Evolutionary conservation across 1,284 basidiomycete species (phyloP), one percentile per base, ranked within the genome.

Genomic region (Pseudozyma hubeiensis): DNA sequence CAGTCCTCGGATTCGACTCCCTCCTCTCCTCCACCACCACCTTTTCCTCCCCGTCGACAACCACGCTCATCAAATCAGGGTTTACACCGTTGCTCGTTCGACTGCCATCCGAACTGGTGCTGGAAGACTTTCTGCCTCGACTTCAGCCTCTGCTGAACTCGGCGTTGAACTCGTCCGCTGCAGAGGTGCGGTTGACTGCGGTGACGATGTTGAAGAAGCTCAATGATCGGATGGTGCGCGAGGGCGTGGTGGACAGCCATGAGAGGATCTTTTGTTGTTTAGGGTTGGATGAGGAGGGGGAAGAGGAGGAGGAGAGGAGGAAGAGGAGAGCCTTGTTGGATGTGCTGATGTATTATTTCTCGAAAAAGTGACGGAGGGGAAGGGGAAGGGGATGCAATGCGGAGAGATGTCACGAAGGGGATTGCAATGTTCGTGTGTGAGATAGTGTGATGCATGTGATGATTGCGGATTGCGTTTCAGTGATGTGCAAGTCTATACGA

Each of bases 81-180:
- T 64, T 66, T 3, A 60, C 59, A 0, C 58, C 62, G 5, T 56
- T 81, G 11, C 53, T 78, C 0, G 10, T 52, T 5, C 57, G 76
- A 0, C 40, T 81, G 2, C 80, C 80, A 0, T n/a, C 54, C 8
- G 71, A 79, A 39, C 35, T 81, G 34, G 41, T 73, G 8, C 51
- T 81, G 4, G 77, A 79, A 37, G 80, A 81, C 44, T 67, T 77
- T 34, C 49, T 81, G 4, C 68, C 76, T 6, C 35, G 64, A 0
- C 41, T 77, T 4, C 11, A 9, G 1, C 5, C 11, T 1, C 5
- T 48, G 0, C 8, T 61, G 5, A 37, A 6, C 7, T 9, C 43
- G 7, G 50, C 56, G 2, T 47, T 74, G 3, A 24, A n/a, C 4
- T 39, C 37, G 0, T 17, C 62, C 0, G 14, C 31, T 0, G 17